A percentile compares a stretch with the other conserved stretches of the same genome.
Conservation (phyloP, 1,284 basidiomycete genomes). For the Testicularia cyperi region DNA sequence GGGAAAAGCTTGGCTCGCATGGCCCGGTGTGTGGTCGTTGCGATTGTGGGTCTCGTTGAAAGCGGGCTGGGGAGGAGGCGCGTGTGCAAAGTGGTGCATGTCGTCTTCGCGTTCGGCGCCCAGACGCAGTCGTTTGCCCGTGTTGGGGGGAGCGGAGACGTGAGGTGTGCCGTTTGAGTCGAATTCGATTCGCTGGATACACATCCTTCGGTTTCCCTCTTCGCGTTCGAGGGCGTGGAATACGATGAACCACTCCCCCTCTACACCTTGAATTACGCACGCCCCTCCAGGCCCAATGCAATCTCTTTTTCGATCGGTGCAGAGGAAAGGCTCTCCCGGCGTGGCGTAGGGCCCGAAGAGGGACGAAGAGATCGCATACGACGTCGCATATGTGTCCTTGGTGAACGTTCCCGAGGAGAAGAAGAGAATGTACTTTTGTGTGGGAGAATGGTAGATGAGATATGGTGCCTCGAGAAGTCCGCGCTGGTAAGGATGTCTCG, state of each 20-base stretch:
- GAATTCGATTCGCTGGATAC: slow-evolving; percentile 39
- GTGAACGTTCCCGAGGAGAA: slow-evolving; percentile 45
- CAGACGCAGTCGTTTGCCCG: slow-evolving; percentile 35
- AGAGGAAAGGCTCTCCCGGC: slow-evolving; percentile 21
- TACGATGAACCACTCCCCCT: slow-evolving; percentile 42
- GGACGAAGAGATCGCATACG: slow-evolving; percentile 36
- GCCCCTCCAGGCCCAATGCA: slow-evolving; percentile 45
- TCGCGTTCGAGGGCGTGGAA: slow-evolving; percentile 41
- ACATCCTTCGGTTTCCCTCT: slow-evolving; percentile 37
- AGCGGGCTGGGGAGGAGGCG: slow-evolving; percentile 1
- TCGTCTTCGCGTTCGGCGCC: slow-evolving; percentile 46
- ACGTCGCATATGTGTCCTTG: slow-evolving; percentile 42
- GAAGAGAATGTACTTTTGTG: slow-evolving; percentile 45
- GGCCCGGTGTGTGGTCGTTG: too few species aligned
- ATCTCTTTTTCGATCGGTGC: slow-evolving; percentile 27
- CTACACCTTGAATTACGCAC: slow-evolving; percentile 32
- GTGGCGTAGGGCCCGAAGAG: slow-evolving; percentile 41
- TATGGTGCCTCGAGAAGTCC: slow-evolving; percentile 47
- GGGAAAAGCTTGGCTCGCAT: too few species aligned
- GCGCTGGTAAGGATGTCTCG: slow-evolving; percentile 28
- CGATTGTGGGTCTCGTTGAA: slow-evolving; percentile 1
- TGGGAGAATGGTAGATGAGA: slow-evolving; percentile 30
- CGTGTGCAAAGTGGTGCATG: slow-evolving; percentile 19
- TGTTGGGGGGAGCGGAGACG: slow-evolving; percentile 38
- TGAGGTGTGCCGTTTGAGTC: slow-evolving; percentile 23